phyloP scores from a whole-genome alignment of 2,329 filamentous ascomycete species.

The Aspergillus ibericus region DNA sequence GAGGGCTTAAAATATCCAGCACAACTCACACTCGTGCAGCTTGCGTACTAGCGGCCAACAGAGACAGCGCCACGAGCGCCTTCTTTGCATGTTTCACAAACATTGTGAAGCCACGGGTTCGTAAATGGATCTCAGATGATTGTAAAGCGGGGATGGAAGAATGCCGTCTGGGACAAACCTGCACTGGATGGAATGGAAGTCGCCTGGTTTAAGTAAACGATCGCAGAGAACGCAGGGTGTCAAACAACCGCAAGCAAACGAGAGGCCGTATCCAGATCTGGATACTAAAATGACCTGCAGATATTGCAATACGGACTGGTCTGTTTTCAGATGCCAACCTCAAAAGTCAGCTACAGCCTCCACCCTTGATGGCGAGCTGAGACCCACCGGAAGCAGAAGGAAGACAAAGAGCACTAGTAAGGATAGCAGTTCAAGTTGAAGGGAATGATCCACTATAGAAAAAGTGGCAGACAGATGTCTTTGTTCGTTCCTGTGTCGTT shows the following conservation, averaged over 20 bases:
- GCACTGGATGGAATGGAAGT: slow-evolving; percentile 28
- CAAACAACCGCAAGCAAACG: slow-evolving; percentile 21
- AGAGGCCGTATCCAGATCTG: slow-evolving; percentile 3
- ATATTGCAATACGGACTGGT: background rate
- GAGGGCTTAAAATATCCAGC: background rate
- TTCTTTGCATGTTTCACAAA: slow-evolving; percentile 25
- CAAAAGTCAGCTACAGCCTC: background rate
- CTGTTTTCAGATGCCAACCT: slow-evolving; percentile 13
- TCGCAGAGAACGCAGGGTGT: slow-evolving; percentile 12
- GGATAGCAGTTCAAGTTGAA: background rate
- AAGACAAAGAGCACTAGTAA: background rate
- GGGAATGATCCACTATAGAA: background rate
- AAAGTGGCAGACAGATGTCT: background rate
- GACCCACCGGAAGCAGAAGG: slow-evolving; percentile 5
- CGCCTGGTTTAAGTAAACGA: slow-evolving; percentile 33
- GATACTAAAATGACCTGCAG: slow-evolving; percentile 5
- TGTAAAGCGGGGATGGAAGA: slow-evolving; percentile 23
- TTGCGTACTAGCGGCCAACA: slow-evolving; percentile 24
- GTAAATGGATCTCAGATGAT: slow-evolving; percentile 9
- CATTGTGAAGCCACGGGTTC: slow-evolving; percentile 22
- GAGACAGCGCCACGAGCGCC: slow-evolving; percentile 28
- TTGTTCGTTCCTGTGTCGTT: background rate
- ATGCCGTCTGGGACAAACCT: slow-evolving; percentile 21
- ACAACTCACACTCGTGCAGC: slow-evolving; percentile 30
- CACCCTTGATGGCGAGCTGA: background rate